A percentile compares a stretch with the other conserved stretches of the same genome.
phyloP scores from a whole-genome alignment of 305 asterid species.

The Coffea humblotiana region DNA sequence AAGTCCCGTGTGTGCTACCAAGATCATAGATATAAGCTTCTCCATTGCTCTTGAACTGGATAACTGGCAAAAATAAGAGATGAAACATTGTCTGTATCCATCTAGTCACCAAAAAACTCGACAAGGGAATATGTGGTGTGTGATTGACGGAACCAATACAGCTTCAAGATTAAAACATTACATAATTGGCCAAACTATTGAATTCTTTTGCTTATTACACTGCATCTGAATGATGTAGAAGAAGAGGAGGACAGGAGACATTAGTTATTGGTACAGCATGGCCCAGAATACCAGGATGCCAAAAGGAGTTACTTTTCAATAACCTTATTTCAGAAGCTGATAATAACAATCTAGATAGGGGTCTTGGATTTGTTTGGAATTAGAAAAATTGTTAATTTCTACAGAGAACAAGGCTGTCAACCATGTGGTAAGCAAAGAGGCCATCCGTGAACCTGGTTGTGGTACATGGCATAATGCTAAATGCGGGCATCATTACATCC shows the following conservation, averaged over 20 bases:
- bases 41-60: conserved; percentile 80
- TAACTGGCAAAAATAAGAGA: conserved; percentile 54
- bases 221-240: background rate
- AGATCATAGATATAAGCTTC: conserved; percentile 79
- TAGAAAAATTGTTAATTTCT: background rate
- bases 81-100: conserved; percentile 22
- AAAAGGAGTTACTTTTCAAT: too few relatives aligned
- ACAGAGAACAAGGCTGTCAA: background rate
- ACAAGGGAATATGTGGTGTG: background rate
- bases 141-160: background rate
- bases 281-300: background rate
- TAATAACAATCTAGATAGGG: background rate
- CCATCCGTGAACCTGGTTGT: background rate
- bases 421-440: background rate
- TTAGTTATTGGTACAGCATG: background rate
- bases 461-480: background rate
- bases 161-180: background rate
- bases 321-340: background rate
- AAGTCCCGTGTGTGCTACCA: conserved; percentile 92
- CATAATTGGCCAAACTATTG: background rate
- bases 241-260: background rate
- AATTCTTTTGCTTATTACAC: background rate
- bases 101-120: background rate
- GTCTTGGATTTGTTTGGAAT: background rate
- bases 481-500: background rate